Conservation (phyloP, 2,329 filamentous ascomycete species). For the Cladosporium sp. region DNA sequence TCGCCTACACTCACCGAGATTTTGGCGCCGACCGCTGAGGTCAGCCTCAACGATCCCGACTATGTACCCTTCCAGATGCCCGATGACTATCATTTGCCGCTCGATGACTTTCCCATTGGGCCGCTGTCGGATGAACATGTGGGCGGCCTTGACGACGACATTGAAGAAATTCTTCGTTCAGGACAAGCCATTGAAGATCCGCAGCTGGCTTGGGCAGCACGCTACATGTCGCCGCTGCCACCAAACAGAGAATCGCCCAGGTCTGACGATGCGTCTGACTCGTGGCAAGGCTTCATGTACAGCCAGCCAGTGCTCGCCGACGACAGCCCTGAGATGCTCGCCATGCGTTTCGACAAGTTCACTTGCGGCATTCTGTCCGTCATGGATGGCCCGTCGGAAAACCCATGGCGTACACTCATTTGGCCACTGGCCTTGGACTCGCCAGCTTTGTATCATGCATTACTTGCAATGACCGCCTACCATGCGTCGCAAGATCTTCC, state of each 20-base stretch:
- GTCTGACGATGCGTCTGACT: conserved; percentile 1
- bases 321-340: conserved; percentile 55
- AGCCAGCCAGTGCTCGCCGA: conserved; percentile 27
- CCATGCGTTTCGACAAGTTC: conserved; percentile 59
- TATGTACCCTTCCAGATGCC: conserved; percentile 13
- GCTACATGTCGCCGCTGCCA: neutral
- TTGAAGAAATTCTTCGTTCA: conserved; percentile 5
- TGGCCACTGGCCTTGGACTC: conserved; percentile 64
- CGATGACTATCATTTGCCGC: conserved; percentile 11
- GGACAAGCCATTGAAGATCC: conserved; percentile 7
- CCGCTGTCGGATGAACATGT: neutral
- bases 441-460: conserved; percentile 63
- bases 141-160: neutral
- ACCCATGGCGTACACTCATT: conserved; percentile 67
- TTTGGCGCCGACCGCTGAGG: conserved; percentile 18
- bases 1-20: conserved; percentile 31
- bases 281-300: conserved; percentile 21
- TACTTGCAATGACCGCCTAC: conserved; percentile 66
- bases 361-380: conserved; percentile 69
- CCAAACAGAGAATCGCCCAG: neutral
- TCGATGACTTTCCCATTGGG: conserved; percentile 5
- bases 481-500: conserved; percentile 59
- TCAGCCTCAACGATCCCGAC: conserved; percentile 4
- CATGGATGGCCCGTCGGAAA: conserved; percentile 65
- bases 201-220: conserved; percentile 13